Evolutionary conservation across 495 filamentous ascomycete species (phyloP).

Genomic region (Neurospora pannonica): DNA sequence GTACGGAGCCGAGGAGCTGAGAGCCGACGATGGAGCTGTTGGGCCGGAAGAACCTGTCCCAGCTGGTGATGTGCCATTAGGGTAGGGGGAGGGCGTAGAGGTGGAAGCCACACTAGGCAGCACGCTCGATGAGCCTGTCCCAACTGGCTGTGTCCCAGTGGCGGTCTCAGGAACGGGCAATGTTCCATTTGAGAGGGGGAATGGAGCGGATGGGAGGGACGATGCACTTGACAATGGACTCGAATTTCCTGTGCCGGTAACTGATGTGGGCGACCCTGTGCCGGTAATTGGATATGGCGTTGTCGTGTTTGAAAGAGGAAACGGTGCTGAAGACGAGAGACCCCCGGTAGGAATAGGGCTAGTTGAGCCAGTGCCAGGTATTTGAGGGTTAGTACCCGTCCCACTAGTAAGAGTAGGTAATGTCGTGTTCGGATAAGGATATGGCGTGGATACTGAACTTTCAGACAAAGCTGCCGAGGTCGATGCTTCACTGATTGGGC

Average conservation of each 20-base stretch:
- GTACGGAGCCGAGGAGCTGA: slow-evolving; percentile 1
- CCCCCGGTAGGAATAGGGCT: slow-evolving; percentile 3
- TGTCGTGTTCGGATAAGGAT: slow-evolving; percentile 11
- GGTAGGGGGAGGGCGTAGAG: background rate
- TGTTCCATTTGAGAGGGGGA: slow-evolving; percentile 1
- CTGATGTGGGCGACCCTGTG: background rate
- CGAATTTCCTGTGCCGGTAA: background rate
- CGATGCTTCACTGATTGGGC: background rate
- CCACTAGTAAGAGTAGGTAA: background rate
- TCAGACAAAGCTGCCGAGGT: background rate
- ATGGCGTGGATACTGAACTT: slow-evolving; percentile 2
- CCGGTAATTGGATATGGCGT: background rate
- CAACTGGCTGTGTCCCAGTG: background rate
- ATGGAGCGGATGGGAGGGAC: background rate
- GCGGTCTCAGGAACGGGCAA: background rate
- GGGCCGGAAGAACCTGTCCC: background rate
- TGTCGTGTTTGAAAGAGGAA: slow-evolving; percentile 22
- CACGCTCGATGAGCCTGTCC: background rate
- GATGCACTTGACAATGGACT: background rate
- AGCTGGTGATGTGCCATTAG: background rate
- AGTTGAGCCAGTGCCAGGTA: slow-evolving; percentile 1
- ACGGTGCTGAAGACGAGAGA: slow-evolving; percentile 13
- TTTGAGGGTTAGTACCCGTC: background rate
- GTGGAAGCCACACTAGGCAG: background rate
- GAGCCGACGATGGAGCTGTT: background rate